A percentile compares a stretch with the other conserved stretches of the same genome.
Evolutionary conservation across 345 rosid genomes (phyloP).

Genomic region (Boechera stricta): DNA sequence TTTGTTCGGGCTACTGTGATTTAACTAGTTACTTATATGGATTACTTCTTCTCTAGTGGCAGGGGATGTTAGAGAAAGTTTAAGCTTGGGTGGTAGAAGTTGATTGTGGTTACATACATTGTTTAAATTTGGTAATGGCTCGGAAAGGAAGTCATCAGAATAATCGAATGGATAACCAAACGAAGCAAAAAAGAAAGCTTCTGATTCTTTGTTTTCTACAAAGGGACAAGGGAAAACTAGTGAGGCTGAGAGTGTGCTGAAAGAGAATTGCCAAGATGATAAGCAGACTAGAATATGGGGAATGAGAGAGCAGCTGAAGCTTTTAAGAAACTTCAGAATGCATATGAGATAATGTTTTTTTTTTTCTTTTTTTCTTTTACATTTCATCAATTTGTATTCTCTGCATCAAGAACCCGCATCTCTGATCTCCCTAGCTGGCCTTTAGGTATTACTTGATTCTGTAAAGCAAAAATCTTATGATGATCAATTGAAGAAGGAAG

Average conservation of each 20-base stretch:
- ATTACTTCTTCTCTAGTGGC: conserved; percentile 32
- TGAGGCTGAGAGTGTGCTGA: conserved; percentile 51
- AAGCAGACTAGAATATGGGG: conserved; percentile 89
- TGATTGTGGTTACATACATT: conserved; percentile 32
- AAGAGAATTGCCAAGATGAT: conserved; percentile 56
- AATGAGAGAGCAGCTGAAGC: conserved; percentile 99
- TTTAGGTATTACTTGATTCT: conserved; percentile 87
- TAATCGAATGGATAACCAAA: conserved; percentile 66
- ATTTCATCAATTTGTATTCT: conserved; percentile 32
- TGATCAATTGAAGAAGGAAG: conserved; percentile 91
- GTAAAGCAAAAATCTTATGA: conserved; percentile 84
- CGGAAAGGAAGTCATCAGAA: conserved; percentile 81
- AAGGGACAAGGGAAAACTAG: conserved; percentile 54
- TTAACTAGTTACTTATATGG: conserved; percentile 9
- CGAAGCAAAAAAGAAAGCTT: conserved; percentile 56
- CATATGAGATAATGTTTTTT: conserved; percentile 69
- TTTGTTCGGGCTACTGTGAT: not conserved
- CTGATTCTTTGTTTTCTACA: conserved; percentile 49
- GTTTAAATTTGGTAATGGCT: conserved; percentile 59
- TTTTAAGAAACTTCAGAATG: conserved; percentile 97
- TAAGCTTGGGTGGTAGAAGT: conserved; percentile 31
- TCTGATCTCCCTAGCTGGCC: conserved; percentile 30
- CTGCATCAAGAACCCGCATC: conserved; percentile 14
- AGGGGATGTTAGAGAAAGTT: conserved; percentile 38
- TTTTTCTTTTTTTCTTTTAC: not conserved